Evolutionary conservation across 1,139 yeast genomes (phyloP).

Genomic region (Nakaseomyces bracarensis): DNA sequence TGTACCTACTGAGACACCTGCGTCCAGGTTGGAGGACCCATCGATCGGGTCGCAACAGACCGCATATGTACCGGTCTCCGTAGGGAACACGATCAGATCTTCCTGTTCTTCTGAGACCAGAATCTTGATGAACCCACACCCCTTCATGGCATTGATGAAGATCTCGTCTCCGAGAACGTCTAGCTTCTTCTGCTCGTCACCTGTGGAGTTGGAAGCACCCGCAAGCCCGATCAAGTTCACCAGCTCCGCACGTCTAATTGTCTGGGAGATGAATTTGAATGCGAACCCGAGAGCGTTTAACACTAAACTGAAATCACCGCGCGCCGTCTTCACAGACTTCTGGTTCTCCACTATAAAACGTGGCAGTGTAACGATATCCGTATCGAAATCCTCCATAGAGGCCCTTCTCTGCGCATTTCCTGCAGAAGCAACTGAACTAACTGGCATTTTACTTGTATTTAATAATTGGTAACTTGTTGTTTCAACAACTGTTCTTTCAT

Average conservation of each 20-base stretch:
- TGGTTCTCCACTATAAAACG: constrained; percentile 85
- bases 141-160: constrained; percentile 94
- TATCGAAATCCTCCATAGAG: constrained; percentile 40
- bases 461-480: no score
- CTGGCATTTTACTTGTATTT: not conserved
- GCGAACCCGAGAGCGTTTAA: constrained; percentile 90
- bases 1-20: constrained; percentile 98
- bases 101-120: constrained; percentile 95
- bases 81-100: constrained; percentile 74
- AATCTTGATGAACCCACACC: constrained; percentile 82
- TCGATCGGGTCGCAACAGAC: constrained; percentile 98
- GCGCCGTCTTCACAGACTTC: constrained; percentile 60
- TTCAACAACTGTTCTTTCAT: no score
- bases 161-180: constrained; percentile 98
- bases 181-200: constrained; percentile 93
- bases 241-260: constrained; percentile 88
- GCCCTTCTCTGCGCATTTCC: constrained; percentile 4
- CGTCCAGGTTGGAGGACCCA: constrained; percentile 93
- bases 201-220: constrained; percentile 81
- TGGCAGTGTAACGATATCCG: constrained; percentile 85
- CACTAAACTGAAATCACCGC: constrained; percentile 85
- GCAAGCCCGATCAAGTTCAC: constrained; percentile 82
- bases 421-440: constrained; percentile 2
- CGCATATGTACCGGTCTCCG: constrained; percentile 81
- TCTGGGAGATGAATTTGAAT: constrained; percentile 92